phyloP scores from a whole-genome alignment of 208 protist species.

The Acanthamoeba sp. region DNA sequence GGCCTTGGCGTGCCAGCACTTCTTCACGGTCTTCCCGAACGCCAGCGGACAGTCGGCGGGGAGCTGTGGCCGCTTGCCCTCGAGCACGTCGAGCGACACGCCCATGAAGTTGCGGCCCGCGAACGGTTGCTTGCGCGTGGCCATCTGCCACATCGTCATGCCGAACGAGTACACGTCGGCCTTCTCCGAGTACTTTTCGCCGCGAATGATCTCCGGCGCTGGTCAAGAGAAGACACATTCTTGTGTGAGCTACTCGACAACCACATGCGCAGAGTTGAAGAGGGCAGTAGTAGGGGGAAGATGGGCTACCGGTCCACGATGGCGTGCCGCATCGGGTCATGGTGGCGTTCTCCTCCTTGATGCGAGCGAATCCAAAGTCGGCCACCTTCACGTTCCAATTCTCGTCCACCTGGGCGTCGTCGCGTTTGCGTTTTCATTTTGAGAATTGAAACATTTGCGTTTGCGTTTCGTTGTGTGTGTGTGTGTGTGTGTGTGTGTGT shows the following conservation, averaged over 20 bases:
- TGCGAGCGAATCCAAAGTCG: constrained; percentile 35
- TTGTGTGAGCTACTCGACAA: neutral
- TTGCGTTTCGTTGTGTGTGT: neutral
- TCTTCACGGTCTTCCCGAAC: neutral
- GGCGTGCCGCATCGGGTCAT: constrained; percentile 49
- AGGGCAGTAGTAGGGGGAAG: neutral
- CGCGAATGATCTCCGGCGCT: constrained; percentile 33
- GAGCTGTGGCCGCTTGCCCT: constrained; percentile 2
- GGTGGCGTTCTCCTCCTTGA: constrained; percentile 43
- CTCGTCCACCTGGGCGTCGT: constrained; percentile 78
- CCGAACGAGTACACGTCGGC: constrained; percentile 32
- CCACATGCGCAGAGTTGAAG: neutral
- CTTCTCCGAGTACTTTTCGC: neutral
- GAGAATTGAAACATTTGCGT: neutral
- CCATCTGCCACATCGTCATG: constrained; percentile 17
- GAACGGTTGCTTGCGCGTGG: neutral
- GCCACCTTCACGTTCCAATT: constrained; percentile 82
- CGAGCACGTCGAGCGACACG: constrained; percentile 25
- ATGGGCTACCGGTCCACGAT: neutral
- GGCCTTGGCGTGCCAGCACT: neutral
- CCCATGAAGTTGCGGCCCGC: constrained; percentile 35
- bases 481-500: neutral
- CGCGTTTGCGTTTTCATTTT: too few relatives aligned
- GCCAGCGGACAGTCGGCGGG: neutral
- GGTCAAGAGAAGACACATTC: neutral